Evolutionary conservation across 306 rosid species (phyloP), one percentile per base, ranked within the genome.

Genomic region (Herpetospermum pedunculosum): DNA sequence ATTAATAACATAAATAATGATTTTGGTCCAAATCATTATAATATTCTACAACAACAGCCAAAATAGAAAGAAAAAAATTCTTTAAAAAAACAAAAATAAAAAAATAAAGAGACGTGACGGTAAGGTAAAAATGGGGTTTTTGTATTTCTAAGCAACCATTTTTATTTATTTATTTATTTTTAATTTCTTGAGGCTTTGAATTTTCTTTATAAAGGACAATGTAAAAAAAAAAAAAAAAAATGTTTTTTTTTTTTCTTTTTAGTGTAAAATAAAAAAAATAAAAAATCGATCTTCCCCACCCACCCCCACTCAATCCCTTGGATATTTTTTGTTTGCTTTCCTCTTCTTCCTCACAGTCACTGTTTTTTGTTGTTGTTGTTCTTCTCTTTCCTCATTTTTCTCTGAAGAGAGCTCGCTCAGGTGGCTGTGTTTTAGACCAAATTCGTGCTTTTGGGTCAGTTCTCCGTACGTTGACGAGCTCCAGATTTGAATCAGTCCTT

Each of bases 221-320:
- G n/a, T n/a, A n/a, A n/a, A n/a, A n/a, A n/a, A n/a, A n/a, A n/a
- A n/a, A n/a, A n/a, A 54, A 54, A 25, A 54, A 43, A 13, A 0
- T 6, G 0, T 49, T n/a, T n/a, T 6, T 53, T 53, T 9, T 3
- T 21, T 15, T 53, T 9, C 1, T 21, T 15, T 10, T 43, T 43
- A 43, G 41, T 38, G 41, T 38, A 38, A 38, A 5, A 18, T 3
- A n/a, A 35, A 62, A 58, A 59, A 15, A 1, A 62, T 32, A 64
- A 67, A 67, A 21, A 40, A 2, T 13, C 25, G 7, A 78, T 76
- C 54, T 35, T 73, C 79, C 19, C 86, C 65, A 85, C 91, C 91
- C 92, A 82, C 89, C 80, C 84, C 82, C 86, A 89, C 85, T 89
- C 78, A 81, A 77, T 81, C 83, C 79, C 63, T 37, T 73, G 41